Evolutionary conservation across 805 yeast species (phyloP).

Genomic region (Wickerhamomyces queroliae): DNA sequence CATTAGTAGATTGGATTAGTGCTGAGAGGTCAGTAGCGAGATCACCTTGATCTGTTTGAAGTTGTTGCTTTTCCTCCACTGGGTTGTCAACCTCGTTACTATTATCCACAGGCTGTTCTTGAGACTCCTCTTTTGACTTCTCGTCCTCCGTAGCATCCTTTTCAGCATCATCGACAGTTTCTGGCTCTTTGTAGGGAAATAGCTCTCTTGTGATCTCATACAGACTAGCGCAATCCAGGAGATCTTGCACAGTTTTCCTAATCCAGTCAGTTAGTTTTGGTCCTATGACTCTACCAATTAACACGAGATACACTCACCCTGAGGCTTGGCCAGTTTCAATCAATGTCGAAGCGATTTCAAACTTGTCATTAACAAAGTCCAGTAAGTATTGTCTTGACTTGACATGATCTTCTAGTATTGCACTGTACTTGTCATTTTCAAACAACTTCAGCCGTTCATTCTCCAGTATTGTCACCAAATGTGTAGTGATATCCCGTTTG

Average conservation of each 20-base stretch:
- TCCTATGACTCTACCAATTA: neutral
- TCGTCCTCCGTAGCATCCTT: neutral
- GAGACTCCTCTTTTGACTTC: neutral
- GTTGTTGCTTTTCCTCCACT: neutral
- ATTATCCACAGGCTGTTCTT: neutral
- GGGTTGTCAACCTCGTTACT: neutral
- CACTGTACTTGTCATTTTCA: neutral
- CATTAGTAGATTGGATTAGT: neutral
- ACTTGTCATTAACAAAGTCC: neutral
- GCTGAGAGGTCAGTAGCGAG: neutral
- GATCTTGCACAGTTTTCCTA: neutral
- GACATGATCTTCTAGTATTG: slow-evolving; percentile 1
- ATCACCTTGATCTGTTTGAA: neutral
- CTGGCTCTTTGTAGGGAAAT: neutral
- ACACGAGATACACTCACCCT: neutral
- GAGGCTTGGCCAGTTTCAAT: neutral
- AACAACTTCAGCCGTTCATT: neutral
- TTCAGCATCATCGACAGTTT: neutral
- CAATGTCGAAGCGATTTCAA: neutral
- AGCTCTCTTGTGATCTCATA: neutral
- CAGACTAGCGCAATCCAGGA: neutral
- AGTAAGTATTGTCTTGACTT: slow-evolving; percentile 12
- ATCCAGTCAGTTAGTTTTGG: neutral
- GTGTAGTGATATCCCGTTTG: neutral
- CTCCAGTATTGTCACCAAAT: neutral